phyloP scores from a whole-genome alignment of 1,139 yeast species.

The Pneumocystis sp. region DNA sequence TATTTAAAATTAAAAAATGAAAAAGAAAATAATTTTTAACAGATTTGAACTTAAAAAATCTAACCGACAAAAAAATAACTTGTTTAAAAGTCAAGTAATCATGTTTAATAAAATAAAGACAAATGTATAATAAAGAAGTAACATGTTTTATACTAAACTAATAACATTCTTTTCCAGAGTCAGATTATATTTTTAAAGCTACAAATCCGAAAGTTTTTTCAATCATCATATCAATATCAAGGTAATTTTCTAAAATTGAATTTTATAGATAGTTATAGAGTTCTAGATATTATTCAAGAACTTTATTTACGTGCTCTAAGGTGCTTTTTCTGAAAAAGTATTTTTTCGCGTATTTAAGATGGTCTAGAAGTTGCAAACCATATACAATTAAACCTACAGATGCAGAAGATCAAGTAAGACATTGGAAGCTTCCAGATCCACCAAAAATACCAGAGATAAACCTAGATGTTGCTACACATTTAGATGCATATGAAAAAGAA shows the following conservation, averaged over 20 bases:
- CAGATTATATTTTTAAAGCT: neutral
- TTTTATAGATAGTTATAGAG: neutral
- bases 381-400: slow-evolving; percentile 57
- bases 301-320: slow-evolving; percentile 76
- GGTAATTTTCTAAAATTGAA: neutral
- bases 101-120: neutral
- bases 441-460: slow-evolving; percentile 68
- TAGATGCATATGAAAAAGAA: slow-evolving; percentile 58
- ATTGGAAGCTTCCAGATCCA: slow-evolving; percentile 39
- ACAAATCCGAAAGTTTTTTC: neutral
- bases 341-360: neutral
- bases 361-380: slow-evolving; percentile 54
- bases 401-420: slow-evolving; percentile 61
- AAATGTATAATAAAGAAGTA: neutral
- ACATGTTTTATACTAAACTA: neutral
- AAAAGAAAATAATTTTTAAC: neutral
- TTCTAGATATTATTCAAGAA: slow-evolving; percentile 56
- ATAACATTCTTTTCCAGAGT: neutral
- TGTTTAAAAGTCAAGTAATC: too few species aligned
- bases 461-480: slow-evolving; percentile 54
- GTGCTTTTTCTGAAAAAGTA: slow-evolving; percentile 11
- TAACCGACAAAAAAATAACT: neutral
- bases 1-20: neutral
- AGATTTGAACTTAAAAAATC: neutral
- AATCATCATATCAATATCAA: neutral